Evolutionary conservation across 2,329 filamentous ascomycete genomes (phyloP), one percentile per base, ranked within the genome.

Genomic region (Talaromyces sp.): DNA sequence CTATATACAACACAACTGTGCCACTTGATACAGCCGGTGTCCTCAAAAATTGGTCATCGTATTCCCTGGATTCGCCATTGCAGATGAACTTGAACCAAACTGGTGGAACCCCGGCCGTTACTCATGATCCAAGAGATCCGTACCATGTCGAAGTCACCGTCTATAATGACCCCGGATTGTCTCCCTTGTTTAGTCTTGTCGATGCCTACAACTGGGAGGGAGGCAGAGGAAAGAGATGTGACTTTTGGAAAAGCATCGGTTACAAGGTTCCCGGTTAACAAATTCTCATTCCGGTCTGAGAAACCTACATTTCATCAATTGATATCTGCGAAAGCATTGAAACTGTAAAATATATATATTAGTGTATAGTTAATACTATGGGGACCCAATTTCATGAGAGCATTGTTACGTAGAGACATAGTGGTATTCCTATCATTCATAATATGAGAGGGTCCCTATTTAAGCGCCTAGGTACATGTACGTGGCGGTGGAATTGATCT

Each of bases 41-140:
- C 3, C 56, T 65, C 12, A 64, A 66, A 3, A 36, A 57, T 2
- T 81, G 79, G 76, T 72, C 73, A 0, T 61, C 65, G 40, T 80
- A 74, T 71, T 68, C 65, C 1, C 67, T 73, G 3, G 65, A 69
- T 12, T 67, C 67, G 3, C 75, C 74, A 0, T 65, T 68, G 8
- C 75, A 78, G 72, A 66, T 81, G 42, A 77, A 81, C 62, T 61
- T 82, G 36, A 82, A 82, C 62, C 74, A 79, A 65, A 81, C 79
- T 0, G 79, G 80, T 5, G 78, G 78, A 5, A 64, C 56, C 40
- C 50, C 59, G 34, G 64, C 66, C 18, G 23, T 47, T 10, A 51
- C 23, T 23, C 57, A 57, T 68, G 50, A 67, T 63, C 14, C 23
- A 18, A 9, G 27, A 2, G 18, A 66, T 62, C 28, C 64, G 59